A percentile compares a stretch with the other conserved stretches of the same genome.
These are phyloP conservation scores for Aspergillus neotritici DNA, from an alignment of 2,329 filamentous ascomycete species.

Conservation along the genomic window DNA sequence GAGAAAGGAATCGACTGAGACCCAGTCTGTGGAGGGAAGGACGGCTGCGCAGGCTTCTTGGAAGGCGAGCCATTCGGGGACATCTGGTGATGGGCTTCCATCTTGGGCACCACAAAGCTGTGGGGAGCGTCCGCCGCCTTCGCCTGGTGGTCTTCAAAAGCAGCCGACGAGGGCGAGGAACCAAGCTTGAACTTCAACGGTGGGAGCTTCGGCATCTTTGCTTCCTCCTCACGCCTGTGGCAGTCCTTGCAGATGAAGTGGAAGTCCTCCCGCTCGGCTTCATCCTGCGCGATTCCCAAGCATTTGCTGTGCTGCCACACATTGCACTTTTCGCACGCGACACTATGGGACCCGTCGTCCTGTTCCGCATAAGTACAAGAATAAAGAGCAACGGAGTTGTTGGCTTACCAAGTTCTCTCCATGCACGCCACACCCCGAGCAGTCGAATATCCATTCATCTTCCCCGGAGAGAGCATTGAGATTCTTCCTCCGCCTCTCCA, in stretches of 20 bases:
- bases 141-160: slow-evolving; percentile 15
- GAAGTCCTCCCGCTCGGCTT: slow-evolving; percentile 81
- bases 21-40: slow-evolving; percentile 10
- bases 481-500: slow-evolving; percentile 72
- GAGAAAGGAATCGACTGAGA: slow-evolving; percentile 12
- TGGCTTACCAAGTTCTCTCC: slow-evolving; percentile 64
- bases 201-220: slow-evolving; percentile 57
- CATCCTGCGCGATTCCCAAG: slow-evolving; percentile 68
- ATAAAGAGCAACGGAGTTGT: background rate
- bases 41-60: slow-evolving; percentile 14
- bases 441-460: slow-evolving; percentile 92
- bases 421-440: slow-evolving; percentile 76
- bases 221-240: slow-evolving; percentile 60
- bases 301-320: slow-evolving; percentile 98
- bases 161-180: slow-evolving; percentile 39
- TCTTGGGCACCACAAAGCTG: slow-evolving; percentile 21
- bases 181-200: slow-evolving; percentile 55
- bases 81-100: slow-evolving; percentile 18
- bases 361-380: slow-evolving; percentile 26
- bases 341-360: slow-evolving; percentile 89
- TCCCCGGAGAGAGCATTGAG: slow-evolving; percentile 68
- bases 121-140: slow-evolving; percentile 13
- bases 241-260: slow-evolving; percentile 80
- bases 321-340: slow-evolving; percentile 88
- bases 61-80: slow-evolving; percentile 19